phyloP scores from a whole-genome alignment of 805 yeast species.

The Dipodascus albidus region DNA sequence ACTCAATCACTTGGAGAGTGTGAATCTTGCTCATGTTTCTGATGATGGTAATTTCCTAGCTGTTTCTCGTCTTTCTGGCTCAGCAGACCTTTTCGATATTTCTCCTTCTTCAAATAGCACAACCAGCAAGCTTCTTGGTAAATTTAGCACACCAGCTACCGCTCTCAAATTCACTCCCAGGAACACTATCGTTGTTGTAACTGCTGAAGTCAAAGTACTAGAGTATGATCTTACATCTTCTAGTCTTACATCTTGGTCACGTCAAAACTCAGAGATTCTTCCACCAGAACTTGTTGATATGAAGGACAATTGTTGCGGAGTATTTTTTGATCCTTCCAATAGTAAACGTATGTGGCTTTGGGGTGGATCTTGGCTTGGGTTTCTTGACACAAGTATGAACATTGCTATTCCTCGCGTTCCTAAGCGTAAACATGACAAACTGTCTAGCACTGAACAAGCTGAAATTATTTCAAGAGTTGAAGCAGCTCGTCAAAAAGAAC shows the following conservation, averaged over 20 bases:
- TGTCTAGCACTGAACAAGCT: constrained; percentile 13
- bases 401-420: constrained; percentile 34
- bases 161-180: constrained; percentile 43
- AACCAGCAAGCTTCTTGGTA: constrained; percentile 4
- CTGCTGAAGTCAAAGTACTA: constrained; percentile 62
- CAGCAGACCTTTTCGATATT: constrained; percentile 40
- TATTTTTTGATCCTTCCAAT: constrained; percentile 38
- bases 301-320: constrained; percentile 63
- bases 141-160: constrained; percentile 35
- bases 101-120: constrained; percentile 18
- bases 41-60: constrained; percentile 37
- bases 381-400: constrained; percentile 52
- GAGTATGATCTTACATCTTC: constrained; percentile 44
- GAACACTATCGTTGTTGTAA: constrained; percentile 47
- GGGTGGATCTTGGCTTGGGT: constrained; percentile 74
- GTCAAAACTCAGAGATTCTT: constrained; percentile 57
- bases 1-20: constrained; percentile 37
- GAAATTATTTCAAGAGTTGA: constrained; percentile 6
- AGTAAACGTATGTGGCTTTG: constrained; percentile 62
- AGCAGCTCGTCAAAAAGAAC: constrained; percentile 6
- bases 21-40: constrained; percentile 42
- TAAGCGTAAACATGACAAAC: constrained; percentile 33
- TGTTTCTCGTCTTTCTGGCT: constrained; percentile 53
- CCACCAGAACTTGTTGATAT: constrained; percentile 51
- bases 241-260: constrained; percentile 62